phyloP scores from a whole-genome alignment of 495 filamentous ascomycete species.

The Podospora comata region DNA sequence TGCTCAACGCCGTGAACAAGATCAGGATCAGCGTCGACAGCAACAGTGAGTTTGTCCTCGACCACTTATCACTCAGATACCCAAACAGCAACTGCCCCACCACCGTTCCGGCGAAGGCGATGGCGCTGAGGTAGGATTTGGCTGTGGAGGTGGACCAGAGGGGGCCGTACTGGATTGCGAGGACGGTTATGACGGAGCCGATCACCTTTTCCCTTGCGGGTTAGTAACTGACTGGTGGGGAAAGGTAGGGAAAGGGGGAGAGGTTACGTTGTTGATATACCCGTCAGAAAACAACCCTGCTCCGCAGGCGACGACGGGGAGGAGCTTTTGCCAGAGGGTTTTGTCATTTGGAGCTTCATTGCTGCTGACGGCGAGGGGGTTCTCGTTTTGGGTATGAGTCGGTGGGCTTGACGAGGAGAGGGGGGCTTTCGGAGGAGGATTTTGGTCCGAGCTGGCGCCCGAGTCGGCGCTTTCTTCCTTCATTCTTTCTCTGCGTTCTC shows the following conservation, averaged over 20 bases:
- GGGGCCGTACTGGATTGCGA: slow-evolving; percentile 58
- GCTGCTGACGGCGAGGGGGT: too few species aligned
- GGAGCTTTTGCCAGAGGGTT: slow-evolving; percentile 25
- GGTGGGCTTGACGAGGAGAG: not conserved
- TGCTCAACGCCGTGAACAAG: slow-evolving; percentile 73
- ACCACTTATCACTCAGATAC: slow-evolving; percentile 73
- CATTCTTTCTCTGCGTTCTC: not conserved
- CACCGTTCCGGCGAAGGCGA: slow-evolving; percentile 87
- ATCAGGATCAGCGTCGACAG: slow-evolving; percentile 78
- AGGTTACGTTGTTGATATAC: slow-evolving; percentile 70
- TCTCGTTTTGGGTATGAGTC: not conserved
- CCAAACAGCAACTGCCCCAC: slow-evolving; percentile 82
- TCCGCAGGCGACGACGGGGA: slow-evolving; percentile 72
- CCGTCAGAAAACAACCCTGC: slow-evolving; percentile 89
- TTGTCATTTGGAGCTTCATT: not conserved
- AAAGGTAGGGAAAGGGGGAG: not conserved
- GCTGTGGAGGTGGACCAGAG: slow-evolving; percentile 64
- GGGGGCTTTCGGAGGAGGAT: not conserved
- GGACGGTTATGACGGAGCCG: slow-evolving; percentile 73
- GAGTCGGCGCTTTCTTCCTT: not conserved
- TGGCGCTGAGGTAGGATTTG: slow-evolving; percentile 66
- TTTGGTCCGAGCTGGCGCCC: not conserved
- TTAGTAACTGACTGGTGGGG: not conserved
- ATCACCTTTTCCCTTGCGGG: slow-evolving; percentile 57
- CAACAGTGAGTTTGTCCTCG: slow-evolving; percentile 76